Evolutionary conservation across 371 early-diverging fungal species (phyloP).

Genomic region (Mucor piriformis): DNA sequence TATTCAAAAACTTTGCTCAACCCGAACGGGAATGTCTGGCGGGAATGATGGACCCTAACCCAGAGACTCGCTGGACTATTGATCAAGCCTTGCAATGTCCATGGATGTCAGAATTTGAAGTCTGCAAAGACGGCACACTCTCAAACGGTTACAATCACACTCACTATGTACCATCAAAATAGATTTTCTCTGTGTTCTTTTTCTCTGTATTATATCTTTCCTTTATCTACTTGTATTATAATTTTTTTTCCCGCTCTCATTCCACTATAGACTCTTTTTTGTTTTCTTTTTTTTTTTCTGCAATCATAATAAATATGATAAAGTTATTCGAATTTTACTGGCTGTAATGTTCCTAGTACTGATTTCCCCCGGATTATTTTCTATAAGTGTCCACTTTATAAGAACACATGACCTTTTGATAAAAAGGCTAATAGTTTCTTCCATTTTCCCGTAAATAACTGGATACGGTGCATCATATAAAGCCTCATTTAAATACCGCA

Average conservation of each 20-base stretch:
- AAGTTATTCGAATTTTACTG: background rate
- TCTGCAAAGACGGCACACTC: conserved; percentile 36
- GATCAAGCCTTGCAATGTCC: conserved; percentile 78
- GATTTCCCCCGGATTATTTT: background rate
- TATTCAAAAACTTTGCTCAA: conserved; percentile 26
- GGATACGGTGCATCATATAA: background rate
- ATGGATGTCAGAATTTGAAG: conserved; percentile 67
- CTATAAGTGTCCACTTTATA: background rate
- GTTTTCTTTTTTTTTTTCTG: background rate
- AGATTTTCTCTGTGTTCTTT: conserved; percentile 1
- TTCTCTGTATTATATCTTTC: conserved; percentile 4
- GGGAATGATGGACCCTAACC: conserved; percentile 71
- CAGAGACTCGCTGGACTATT: conserved; percentile 75
- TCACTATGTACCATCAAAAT: conserved; percentile 16
- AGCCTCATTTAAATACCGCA: background rate
- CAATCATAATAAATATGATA: background rate
- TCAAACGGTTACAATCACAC: conserved; percentile 29
- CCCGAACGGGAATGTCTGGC: conserved; percentile 36
- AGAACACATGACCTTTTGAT: background rate
- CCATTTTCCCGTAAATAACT: background rate
- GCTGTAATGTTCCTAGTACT: background rate
- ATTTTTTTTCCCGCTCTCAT: background rate
- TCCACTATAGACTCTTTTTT: background rate
- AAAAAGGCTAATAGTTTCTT: background rate
- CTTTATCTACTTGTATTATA: background rate